These are phyloP conservation scores for Xylariaceae sp. DNA, from an alignment of 2,329 filamentous ascomycete species.

Conservation along the genomic window DNA sequence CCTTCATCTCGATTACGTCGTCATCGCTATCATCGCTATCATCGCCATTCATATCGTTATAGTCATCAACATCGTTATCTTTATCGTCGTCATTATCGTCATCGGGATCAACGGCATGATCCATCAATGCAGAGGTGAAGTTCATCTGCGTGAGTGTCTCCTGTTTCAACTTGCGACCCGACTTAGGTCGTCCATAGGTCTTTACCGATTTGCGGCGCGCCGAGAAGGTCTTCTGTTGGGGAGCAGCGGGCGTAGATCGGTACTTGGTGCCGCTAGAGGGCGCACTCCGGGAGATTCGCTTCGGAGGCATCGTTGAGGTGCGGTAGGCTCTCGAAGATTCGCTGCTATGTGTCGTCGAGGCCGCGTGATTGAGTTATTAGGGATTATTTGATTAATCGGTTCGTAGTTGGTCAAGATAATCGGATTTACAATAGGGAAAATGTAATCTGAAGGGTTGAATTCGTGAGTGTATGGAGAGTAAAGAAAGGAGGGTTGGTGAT, in stretches of 20 bases:
- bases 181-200: conserved; percentile 26
- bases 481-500: neutral
- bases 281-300: conserved; percentile 23
- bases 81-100: conserved; percentile 21
- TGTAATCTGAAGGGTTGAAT: neutral
- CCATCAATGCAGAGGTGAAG: conserved; percentile 25
- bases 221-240: conserved; percentile 27
- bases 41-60: conserved; percentile 14
- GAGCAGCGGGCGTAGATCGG: conserved; percentile 25
- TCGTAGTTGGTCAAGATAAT: no score
- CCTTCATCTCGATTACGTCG: conserved; percentile 10
- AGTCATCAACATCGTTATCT: neutral
- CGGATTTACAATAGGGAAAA: neutral
- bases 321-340: neutral
- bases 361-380: neutral
- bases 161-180: conserved; percentile 21
- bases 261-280: conserved; percentile 19
- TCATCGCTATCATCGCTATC: conserved; percentile 10
- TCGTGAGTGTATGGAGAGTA: neutral
- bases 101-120: conserved; percentile 17
- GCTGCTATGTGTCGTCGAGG: no score
- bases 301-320: conserved; percentile 24
- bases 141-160: conserved; percentile 31
- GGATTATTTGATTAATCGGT: no score
- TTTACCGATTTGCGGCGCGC: conserved; percentile 23